phyloP scores from a whole-genome alignment of 2,329 filamentous ascomycete genomes.

The Neoascochyta sp. region DNA sequence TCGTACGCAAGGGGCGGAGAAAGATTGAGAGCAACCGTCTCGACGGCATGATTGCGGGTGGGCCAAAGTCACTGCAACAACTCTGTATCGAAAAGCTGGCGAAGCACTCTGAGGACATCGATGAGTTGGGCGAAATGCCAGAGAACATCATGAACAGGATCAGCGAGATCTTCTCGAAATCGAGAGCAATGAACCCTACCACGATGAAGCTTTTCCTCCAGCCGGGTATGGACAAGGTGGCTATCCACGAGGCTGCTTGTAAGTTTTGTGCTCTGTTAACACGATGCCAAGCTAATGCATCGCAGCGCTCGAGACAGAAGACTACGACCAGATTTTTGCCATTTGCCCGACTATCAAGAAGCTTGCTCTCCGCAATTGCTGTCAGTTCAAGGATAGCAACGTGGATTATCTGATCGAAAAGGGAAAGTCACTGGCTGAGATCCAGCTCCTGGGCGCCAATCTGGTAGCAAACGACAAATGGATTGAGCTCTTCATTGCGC shows the following conservation, averaged over 20 bases:
- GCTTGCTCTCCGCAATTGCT: slow-evolving; percentile 76
- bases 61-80: slow-evolving; percentile 66
- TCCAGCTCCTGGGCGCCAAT: slow-evolving; percentile 82
- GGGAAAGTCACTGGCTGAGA: slow-evolving; percentile 62
- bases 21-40: slow-evolving; percentile 80
- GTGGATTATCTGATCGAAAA: slow-evolving; percentile 77
- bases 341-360: slow-evolving; percentile 64
- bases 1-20: slow-evolving; percentile 60
- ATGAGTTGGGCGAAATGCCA: slow-evolving; percentile 62
- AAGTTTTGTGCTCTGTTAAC: slow-evolving; percentile 26
- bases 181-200: slow-evolving; percentile 54
- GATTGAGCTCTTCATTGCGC: slow-evolving; percentile 63
- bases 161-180: slow-evolving; percentile 62
- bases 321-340: slow-evolving; percentile 78
- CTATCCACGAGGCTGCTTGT: slow-evolving; percentile 60
- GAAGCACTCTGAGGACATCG: slow-evolving; percentile 60
- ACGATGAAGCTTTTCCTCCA: slow-evolving; percentile 50
- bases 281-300: neutral
- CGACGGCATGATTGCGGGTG: slow-evolving; percentile 65
- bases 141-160: slow-evolving; percentile 54
- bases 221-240: slow-evolving; percentile 53
- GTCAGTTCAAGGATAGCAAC: slow-evolving; percentile 83
- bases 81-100: slow-evolving; percentile 63
- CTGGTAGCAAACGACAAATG: slow-evolving; percentile 74
- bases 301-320: slow-evolving; percentile 63